These are phyloP conservation scores for Penicillium ochrochloron DNA, from an alignment of 495 filamentous ascomycete genomes.

Conservation along the genomic window DNA sequence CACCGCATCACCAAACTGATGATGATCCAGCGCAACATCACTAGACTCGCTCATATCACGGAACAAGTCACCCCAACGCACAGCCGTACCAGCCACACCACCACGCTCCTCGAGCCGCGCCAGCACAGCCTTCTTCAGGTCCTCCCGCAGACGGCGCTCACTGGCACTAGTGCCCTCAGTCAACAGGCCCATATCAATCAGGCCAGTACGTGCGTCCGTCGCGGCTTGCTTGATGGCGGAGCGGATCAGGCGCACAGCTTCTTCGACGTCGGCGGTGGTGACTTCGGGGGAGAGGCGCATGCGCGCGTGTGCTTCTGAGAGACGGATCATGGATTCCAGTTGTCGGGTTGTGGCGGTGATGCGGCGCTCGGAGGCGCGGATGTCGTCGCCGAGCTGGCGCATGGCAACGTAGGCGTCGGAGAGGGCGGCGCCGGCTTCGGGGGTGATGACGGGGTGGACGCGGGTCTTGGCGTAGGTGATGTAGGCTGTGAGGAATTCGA, in stretches of 20 bases:
- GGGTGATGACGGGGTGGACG: slow-evolving; percentile 78
- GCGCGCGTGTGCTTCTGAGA: slow-evolving; percentile 94
- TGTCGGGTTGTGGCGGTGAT: slow-evolving; percentile 98
- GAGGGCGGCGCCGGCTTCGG: slow-evolving; percentile 77
- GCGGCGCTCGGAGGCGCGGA: slow-evolving; percentile 88
- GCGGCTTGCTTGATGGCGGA: slow-evolving; percentile 96
- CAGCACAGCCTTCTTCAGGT: slow-evolving; percentile 81
- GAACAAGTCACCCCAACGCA: slow-evolving; percentile 78
- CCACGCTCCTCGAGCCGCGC: slow-evolving; percentile 77
- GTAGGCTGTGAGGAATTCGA: slow-evolving; percentile 95
- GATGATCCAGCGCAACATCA: slow-evolving; percentile 70
- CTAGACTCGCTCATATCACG: slow-evolving; percentile 75
- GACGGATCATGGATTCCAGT: slow-evolving; percentile 94
- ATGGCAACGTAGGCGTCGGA: slow-evolving; percentile 90
- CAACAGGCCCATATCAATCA: slow-evolving; percentile 95
- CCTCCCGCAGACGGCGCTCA: slow-evolving; percentile 78
- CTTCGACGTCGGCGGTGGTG: slow-evolving; percentile 79
- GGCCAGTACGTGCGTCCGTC: slow-evolving; percentile 85
- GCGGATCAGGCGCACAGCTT: slow-evolving; percentile 91
- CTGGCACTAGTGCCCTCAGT: slow-evolving; percentile 88
- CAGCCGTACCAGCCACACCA: slow-evolving; percentile 60
- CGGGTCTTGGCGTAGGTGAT: slow-evolving; percentile 95
- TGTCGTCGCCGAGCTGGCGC: slow-evolving; percentile 94
- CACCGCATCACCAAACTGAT: slow-evolving; percentile 82
- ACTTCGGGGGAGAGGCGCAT: slow-evolving; percentile 85